These are phyloP conservation scores for Manihot esculenta DNA, from an alignment of 441 rosid genomes.

Conservation along the genomic window DNA sequence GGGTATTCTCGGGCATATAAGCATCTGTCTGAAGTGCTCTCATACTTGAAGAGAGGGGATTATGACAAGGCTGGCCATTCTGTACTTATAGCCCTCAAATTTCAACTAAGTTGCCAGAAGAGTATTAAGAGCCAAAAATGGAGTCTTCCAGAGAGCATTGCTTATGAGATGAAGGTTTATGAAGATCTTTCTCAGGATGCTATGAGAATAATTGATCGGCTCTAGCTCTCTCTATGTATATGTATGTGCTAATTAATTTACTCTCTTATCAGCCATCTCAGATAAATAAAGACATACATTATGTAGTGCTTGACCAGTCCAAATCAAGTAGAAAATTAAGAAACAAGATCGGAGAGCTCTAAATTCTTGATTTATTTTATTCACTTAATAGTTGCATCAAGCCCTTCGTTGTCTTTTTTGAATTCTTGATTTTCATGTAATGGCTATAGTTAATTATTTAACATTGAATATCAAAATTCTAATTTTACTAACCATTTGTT, in stretches of 20 bases:
- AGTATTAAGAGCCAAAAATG: background rate
- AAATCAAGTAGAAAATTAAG: too few species aligned
- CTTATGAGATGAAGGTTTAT: constrained; percentile 21
- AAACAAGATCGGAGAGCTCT: too few species aligned
- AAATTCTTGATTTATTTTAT: too few species aligned
- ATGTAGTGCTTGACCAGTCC: too few species aligned
- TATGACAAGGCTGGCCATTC: constrained; percentile 17
- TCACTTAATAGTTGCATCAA: too few species aligned
- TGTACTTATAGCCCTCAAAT: background rate
- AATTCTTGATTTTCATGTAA: too few species aligned
- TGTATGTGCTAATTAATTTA: background rate
- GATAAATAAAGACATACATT: too few species aligned
- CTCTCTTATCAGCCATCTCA: too few species aligned
- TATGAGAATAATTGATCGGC: constrained; percentile 30
- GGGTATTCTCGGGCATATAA: background rate
- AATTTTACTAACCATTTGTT: too few species aligned
- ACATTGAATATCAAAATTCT: too few species aligned
- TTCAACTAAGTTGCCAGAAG: background rate
- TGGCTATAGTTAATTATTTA: too few species aligned
- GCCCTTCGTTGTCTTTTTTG: too few species aligned
- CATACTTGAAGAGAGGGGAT: background rate
- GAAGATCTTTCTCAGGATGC: constrained; percentile 25
- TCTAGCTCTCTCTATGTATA: constrained; percentile 17
- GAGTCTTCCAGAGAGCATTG: background rate
- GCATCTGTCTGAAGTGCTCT: background rate